Conservation (phyloP, 73 alveolate species). For the Loxodes magnus region DNA sequence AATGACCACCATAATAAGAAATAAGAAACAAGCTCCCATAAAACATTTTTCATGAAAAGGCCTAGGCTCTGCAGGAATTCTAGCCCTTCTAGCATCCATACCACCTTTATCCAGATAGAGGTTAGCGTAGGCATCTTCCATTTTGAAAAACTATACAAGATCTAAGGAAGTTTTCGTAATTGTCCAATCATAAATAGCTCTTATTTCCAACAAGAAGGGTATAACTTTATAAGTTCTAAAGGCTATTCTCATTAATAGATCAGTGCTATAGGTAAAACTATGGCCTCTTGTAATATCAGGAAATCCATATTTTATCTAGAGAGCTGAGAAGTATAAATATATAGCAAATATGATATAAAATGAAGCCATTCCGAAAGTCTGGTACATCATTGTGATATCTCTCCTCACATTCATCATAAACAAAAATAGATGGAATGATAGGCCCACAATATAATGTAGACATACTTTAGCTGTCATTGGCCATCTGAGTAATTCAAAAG, state of each 20-base stretch:
- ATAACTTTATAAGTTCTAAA: slow-evolving; percentile 42
- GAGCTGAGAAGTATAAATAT: slow-evolving; percentile 64
- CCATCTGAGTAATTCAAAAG: too few species aligned
- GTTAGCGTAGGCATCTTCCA: slow-evolving; percentile 71
- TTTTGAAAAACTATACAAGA: slow-evolving; percentile 71
- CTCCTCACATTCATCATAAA: too few species aligned
- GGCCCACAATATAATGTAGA: too few species aligned
- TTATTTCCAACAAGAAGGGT: slow-evolving; percentile 79
- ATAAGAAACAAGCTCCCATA: slow-evolving; percentile 45
- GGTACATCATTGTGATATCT: too few species aligned
- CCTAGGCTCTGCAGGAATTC: slow-evolving; percentile 47
- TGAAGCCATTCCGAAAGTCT: too few species aligned
- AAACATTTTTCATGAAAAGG: slow-evolving; percentile 29
- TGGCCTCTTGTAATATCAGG: slow-evolving; percentile 73
- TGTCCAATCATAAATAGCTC: slow-evolving; percentile 82
- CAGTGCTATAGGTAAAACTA: slow-evolving; percentile 51
- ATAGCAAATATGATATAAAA: slow-evolving; percentile 69
- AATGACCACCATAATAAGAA: slow-evolving; percentile 42
- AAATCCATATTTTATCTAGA: slow-evolving; percentile 78
- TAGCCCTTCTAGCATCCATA: slow-evolving; percentile 26
- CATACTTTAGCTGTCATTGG: too few species aligned
- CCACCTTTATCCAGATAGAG: slow-evolving; percentile 57
- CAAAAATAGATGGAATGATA: too few species aligned
- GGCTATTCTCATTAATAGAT: slow-evolving; percentile 18
- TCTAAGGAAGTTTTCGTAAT: slow-evolving; percentile 66